Conservation (phyloP, 2,329 filamentous ascomycete species). For the Botrytis porri region DNA sequence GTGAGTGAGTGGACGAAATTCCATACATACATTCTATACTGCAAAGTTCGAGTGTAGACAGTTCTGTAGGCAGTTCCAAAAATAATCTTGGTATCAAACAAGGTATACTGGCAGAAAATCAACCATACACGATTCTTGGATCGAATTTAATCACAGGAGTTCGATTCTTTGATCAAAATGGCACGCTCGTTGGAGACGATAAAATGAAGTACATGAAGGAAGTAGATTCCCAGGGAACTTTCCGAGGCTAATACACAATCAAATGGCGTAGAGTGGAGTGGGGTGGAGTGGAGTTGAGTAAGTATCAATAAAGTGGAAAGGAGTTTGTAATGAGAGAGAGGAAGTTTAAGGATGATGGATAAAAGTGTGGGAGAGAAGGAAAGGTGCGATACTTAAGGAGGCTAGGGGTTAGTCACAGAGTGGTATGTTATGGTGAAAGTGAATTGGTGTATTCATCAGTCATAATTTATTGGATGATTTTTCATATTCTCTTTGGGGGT, state of each 20-base stretch:
- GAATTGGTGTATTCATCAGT: background rate
- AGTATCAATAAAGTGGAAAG: background rate
- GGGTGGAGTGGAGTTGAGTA: no score
- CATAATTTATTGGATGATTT: background rate
- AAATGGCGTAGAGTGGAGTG: no score
- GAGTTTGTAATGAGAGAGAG: background rate
- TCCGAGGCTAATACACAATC: background rate
- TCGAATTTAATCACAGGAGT: background rate
- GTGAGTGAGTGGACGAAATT: background rate
- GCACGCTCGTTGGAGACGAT: background rate
- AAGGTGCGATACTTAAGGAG: background rate
- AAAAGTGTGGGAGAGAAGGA: background rate
- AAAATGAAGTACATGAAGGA: background rate
- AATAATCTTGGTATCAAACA: background rate
- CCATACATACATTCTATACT: background rate
- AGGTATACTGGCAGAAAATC: background rate
- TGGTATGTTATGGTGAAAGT: conserved; percentile 1
- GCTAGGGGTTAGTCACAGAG: background rate
- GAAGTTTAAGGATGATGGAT: background rate
- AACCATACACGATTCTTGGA: background rate
- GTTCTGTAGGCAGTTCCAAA: background rate
- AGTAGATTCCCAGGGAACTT: background rate
- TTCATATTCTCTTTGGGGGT: background rate
- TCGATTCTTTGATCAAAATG: background rate
- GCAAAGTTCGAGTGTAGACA: background rate